Base-by-base conservation (phyloP, 2,329 filamentous ascomycete species). In the Trichoderma sp. region DNA sequence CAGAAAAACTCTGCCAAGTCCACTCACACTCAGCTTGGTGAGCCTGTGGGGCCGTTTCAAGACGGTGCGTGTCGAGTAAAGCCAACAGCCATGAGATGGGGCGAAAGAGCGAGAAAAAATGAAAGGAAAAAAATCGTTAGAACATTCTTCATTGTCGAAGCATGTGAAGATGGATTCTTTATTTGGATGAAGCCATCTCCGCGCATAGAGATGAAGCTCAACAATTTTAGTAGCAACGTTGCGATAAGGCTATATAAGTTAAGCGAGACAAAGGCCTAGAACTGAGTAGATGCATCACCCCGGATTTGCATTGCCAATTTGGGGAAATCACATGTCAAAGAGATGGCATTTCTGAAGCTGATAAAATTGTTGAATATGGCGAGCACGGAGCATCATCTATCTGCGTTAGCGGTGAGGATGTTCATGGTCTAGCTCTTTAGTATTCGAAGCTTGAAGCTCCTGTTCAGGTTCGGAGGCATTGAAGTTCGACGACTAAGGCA, bases 21-120 rank as follows among this genome's bases (percentile, higher is more conserved):
- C 65, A 68, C 65, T 59, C 55, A 67, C 64, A 68, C 50, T 26
- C 50, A 68, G 34, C 26, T 34, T 68, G 63, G 53, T 67, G 64
- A 67, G 30, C 23, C 55, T 26, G 65, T 68, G 65, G 65, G 65
- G n/a, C 55, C 23, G n/a, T 68, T 34, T 58, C n/a, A 6, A 68
- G 20, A 20, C 55, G 17, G 36, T 32, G 26, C 28, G 65, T 36
- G 6, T 61, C 65, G n/a, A 47, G 53, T 43, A 58, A 23, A 68
- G 36, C 53, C 65, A 68, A 64, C 62, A 32, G 32, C 4, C 17
- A 4, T 50, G 6, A 50, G 20, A 58, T 47, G 53, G 65, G 65
- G 65, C 50, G 3, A 57, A 43, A 12, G 12, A 8, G 6, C 13
- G n/a, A 57, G 20, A 32, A 57, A 59, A 59, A 50, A 12, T 17